Evolutionary conservation across 805 yeast species (phyloP).

Genomic region (Vanderwaltozyma polyspora): DNA sequence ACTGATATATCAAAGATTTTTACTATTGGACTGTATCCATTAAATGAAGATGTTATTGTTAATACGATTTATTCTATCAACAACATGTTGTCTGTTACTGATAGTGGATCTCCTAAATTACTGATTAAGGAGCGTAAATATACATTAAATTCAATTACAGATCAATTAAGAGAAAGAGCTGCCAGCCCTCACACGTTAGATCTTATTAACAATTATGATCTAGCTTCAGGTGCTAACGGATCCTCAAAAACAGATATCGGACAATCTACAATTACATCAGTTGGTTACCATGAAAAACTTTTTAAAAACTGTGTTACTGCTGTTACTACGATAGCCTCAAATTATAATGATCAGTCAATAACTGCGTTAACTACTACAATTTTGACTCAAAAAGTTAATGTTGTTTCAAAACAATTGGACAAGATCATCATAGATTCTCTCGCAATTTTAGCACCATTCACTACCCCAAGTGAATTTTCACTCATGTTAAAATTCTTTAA

Average conservation of each 20-base stretch:
- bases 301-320: slow-evolving; percentile 62
- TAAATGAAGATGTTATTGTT: slow-evolving; percentile 73
- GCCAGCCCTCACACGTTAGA: slow-evolving; percentile 12
- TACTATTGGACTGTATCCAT: slow-evolving; percentile 52
- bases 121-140: slow-evolving; percentile 27
- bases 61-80: slow-evolving; percentile 76
- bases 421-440: slow-evolving; percentile 48
- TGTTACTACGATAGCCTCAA: slow-evolving; percentile 51
- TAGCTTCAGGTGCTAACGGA: neutral
- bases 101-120: slow-evolving; percentile 29
- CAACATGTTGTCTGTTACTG: slow-evolving; percentile 54
- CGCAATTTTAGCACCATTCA: slow-evolving; percentile 47
- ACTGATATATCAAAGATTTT: slow-evolving; percentile 43
- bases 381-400: slow-evolving; percentile 60
- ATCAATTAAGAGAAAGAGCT: slow-evolving; percentile 6
- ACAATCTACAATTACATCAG: neutral
- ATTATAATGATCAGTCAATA: slow-evolving; percentile 60
- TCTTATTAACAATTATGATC: slow-evolving; percentile 5
- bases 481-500: slow-evolving; percentile 50
- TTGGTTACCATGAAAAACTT: slow-evolving; percentile 20
- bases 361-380: slow-evolving; percentile 71
- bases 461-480: slow-evolving; percentile 56
- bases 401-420: slow-evolving; percentile 42
- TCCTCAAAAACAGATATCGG: neutral
- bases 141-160: slow-evolving; percentile 15